phyloP scores from a whole-genome alignment of 2,329 filamentous ascomycete genomes.

The Penicillium sp. region DNA sequence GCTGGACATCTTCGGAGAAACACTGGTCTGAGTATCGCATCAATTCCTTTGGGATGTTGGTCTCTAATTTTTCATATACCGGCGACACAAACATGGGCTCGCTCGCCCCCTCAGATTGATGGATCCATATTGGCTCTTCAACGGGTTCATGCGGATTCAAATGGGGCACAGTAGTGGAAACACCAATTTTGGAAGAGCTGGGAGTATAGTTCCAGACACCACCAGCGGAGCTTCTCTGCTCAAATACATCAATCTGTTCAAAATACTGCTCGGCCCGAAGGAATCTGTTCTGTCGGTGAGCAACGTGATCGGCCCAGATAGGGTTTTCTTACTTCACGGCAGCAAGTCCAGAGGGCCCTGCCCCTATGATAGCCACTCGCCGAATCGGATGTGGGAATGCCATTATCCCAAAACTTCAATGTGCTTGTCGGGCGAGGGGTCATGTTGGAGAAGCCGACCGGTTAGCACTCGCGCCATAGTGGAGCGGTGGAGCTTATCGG shows the following conservation, averaged over 20 bases:
- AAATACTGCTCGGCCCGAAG: constrained; percentile 72
- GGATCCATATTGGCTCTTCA: constrained; percentile 62
- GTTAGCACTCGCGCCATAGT: constrained; percentile 19
- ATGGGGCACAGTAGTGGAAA: constrained; percentile 61
- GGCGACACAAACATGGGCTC: constrained; percentile 73
- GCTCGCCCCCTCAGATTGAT: constrained; percentile 17
- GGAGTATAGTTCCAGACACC: constrained; percentile 84
- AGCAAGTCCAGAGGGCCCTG: constrained; percentile 75
- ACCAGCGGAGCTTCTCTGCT: constrained; percentile 74
- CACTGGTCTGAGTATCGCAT: constrained; percentile 77
- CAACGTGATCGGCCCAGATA: neutral
- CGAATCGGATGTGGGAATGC: constrained; percentile 25
- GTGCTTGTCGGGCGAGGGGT: neutral
- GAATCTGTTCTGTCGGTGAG: constrained; percentile 53
- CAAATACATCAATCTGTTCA: constrained; percentile 71
- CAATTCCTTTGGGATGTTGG: constrained; percentile 78
- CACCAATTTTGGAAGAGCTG: constrained; percentile 46
- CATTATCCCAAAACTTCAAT: constrained; percentile 8
- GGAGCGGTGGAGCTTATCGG: constrained; percentile 16
- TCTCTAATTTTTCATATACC: constrained; percentile 78
- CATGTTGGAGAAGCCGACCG: neutral
- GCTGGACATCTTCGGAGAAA: constrained; percentile 64
- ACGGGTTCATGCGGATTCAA: constrained; percentile 61
- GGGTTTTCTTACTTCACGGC: constrained; percentile 62
- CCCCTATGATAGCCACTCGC: constrained; percentile 74